phyloP scores from a whole-genome alignment of 768 basidiomycete genomes.

The Russula griseocarnosa region DNA sequence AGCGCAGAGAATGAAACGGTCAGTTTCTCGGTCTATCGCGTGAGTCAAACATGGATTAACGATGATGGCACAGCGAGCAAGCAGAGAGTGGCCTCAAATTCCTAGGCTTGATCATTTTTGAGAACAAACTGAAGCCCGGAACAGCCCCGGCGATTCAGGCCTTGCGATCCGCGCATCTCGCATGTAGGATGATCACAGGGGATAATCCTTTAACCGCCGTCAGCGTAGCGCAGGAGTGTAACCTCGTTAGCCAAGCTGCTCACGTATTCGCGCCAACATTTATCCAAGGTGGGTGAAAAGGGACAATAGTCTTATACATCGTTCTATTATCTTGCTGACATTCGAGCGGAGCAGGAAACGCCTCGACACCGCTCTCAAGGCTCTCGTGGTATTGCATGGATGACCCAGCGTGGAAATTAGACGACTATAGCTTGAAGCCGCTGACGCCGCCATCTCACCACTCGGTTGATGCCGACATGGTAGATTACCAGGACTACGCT shows the following conservation, averaged over 20 bases:
- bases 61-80: conserved; percentile 66
- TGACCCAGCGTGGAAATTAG: conserved; percentile 77
- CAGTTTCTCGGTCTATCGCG: conserved; percentile 8
- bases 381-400: conserved; percentile 93
- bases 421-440: conserved; percentile 85
- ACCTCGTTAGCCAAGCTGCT: conserved; percentile 79
- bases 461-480: conserved; percentile 64
- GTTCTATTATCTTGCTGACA: neutral
- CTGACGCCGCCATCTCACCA: conserved; percentile 64
- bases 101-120: conserved; percentile 94
- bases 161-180: conserved; percentile 83
- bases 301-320: neutral
- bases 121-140: conserved; percentile 93
- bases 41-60: conserved; percentile 11
- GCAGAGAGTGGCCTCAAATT: conserved; percentile 89
- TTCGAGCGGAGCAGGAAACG: conserved; percentile 44
- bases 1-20: conserved; percentile 95
- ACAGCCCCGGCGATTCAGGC: conserved; percentile 88
- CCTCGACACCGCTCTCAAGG: conserved; percentile 50
- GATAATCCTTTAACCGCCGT: conserved; percentile 96
- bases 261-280: conserved; percentile 87
- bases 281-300: conserved; percentile 50
- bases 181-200: conserved; percentile 97
- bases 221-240: conserved; percentile 93
- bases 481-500: conserved; percentile 81